Conservation (phyloP, 2,329 filamentous ascomycete species). For the Colletotrichum scovillei region DNA sequence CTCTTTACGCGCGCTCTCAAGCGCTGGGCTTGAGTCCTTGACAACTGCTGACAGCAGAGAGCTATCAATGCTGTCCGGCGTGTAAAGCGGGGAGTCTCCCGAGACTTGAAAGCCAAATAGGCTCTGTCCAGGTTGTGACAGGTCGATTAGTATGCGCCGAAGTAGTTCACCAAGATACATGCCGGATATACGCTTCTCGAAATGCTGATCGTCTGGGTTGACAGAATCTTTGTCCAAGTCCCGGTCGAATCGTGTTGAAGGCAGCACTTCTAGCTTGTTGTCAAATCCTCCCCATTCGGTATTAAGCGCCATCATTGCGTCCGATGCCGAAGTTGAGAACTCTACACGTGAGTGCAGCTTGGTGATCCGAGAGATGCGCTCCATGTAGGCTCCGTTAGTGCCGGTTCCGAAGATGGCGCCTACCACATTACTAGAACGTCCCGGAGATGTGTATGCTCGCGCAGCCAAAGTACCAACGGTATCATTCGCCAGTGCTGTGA, state of each 20-base stretch:
- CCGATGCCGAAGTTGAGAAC: neutral
- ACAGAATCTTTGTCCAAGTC: slow-evolving; percentile 74
- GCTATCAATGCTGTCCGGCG: slow-evolving; percentile 76
- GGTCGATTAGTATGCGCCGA: slow-evolving; percentile 68
- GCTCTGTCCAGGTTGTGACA: slow-evolving; percentile 37
- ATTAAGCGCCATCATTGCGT: slow-evolving; percentile 79
- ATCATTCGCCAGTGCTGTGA: slow-evolving; percentile 82
- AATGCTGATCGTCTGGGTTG: slow-evolving; percentile 83
- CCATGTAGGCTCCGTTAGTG: slow-evolving; percentile 80
- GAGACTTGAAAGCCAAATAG: slow-evolving; percentile 24
- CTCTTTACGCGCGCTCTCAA: slow-evolving; percentile 59
- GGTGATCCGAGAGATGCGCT: slow-evolving; percentile 74
- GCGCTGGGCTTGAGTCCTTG: slow-evolving; percentile 63
- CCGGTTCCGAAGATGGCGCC: slow-evolving; percentile 86
- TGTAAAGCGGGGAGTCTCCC: slow-evolving; percentile 55
- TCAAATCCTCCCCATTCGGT: slow-evolving; percentile 88
- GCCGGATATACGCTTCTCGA: slow-evolving; percentile 85
- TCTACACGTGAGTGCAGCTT: slow-evolving; percentile 55
- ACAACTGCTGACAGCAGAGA: slow-evolving; percentile 74
- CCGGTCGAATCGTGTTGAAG: slow-evolving; percentile 75
- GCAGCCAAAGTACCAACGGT: slow-evolving; percentile 85
- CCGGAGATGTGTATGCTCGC: slow-evolving; percentile 80
- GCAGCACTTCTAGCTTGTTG: slow-evolving; percentile 76
- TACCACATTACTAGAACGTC: slow-evolving; percentile 75
- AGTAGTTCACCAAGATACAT: slow-evolving; percentile 86